These are phyloP conservation scores for Collybia mongolica DNA, from an alignment of 768 basidiomycete genomes.

Conservation along the genomic window DNA sequence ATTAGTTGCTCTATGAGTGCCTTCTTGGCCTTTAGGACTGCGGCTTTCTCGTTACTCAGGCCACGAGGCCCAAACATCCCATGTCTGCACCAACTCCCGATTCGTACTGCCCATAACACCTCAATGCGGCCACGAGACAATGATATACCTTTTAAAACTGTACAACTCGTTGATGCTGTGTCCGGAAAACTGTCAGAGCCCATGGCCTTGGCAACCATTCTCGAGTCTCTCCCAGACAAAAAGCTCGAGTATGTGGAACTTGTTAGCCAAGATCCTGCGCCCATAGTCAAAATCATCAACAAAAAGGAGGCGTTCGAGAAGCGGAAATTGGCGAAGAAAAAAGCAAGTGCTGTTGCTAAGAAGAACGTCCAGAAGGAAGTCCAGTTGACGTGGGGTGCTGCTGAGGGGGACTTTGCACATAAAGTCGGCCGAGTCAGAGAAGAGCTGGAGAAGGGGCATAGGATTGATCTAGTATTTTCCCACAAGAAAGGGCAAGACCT, in stretches of 20 bases:
- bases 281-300: constrained; percentile 61
- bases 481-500: constrained; percentile 43
- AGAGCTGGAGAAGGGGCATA: constrained; percentile 58
- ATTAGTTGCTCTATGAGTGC: constrained; percentile 20
- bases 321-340: constrained; percentile 32
- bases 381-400: constrained; percentile 70
- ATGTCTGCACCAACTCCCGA: constrained; percentile 5
- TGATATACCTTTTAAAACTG: constrained; percentile 39
- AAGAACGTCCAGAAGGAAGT: constrained; percentile 57
- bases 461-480: constrained; percentile 55
- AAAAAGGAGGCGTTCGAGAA: constrained; percentile 40
- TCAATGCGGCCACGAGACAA: constrained; percentile 23
- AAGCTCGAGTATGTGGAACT: constrained; percentile 53
- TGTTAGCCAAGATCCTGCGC: constrained; percentile 42
- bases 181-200: constrained; percentile 37
- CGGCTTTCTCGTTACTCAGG: constrained; percentile 17
- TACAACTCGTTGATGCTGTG: constrained; percentile 48
- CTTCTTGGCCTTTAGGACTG: constrained; percentile 28
- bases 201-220: constrained; percentile 37
- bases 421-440: constrained; percentile 59
- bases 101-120: background rate
- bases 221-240: constrained; percentile 38
- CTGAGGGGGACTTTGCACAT: constrained; percentile 56
- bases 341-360: constrained; percentile 29
- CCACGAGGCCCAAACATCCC: constrained; percentile 5